phyloP scores from a whole-genome alignment of 2,329 filamentous ascomycete genomes.

The Aspergillus piperis region DNA sequence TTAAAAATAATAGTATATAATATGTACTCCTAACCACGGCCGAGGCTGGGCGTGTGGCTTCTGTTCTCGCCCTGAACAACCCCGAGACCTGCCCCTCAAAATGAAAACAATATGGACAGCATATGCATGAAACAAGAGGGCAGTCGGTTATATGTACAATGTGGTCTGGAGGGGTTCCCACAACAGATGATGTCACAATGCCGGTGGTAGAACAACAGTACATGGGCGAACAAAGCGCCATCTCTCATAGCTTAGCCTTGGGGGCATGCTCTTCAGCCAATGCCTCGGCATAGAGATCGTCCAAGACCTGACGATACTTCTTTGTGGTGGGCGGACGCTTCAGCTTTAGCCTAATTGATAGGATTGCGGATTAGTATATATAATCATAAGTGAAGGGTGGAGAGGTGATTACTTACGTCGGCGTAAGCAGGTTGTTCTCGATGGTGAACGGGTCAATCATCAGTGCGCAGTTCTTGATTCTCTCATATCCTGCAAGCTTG shows the following conservation, averaged over 20 bases:
- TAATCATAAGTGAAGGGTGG: background rate
- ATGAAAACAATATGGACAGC: background rate
- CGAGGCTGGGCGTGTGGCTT: background rate
- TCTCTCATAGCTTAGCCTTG: slow-evolving; percentile 42
- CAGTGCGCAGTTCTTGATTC: slow-evolving; percentile 71
- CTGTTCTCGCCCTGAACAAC: background rate
- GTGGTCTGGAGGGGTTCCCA: background rate
- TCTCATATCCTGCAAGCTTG: slow-evolving; percentile 92
- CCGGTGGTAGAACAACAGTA: background rate
- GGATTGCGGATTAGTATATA: slow-evolving; percentile 20
- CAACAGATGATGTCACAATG: background rate
- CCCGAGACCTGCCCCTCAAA: background rate
- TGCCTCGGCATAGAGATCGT: slow-evolving; percentile 63
- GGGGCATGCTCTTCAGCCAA: slow-evolving; percentile 40
- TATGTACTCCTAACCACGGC: background rate
- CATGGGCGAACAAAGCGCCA: background rate
- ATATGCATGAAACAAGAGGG: background rate
- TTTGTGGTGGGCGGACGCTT: slow-evolving; percentile 70
- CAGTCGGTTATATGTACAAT: background rate
- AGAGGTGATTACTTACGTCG: slow-evolving; percentile 41
- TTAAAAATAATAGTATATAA: background rate
- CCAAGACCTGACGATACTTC: slow-evolving; percentile 58
- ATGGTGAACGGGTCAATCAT: slow-evolving; percentile 88
- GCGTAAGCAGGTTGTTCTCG: slow-evolving; percentile 76
- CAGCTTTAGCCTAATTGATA: slow-evolving; percentile 61